These are phyloP conservation scores for Lignosus rhinocerotis DNA, from an alignment of 1,284 basidiomycete genomes.

Conservation along the genomic window DNA sequence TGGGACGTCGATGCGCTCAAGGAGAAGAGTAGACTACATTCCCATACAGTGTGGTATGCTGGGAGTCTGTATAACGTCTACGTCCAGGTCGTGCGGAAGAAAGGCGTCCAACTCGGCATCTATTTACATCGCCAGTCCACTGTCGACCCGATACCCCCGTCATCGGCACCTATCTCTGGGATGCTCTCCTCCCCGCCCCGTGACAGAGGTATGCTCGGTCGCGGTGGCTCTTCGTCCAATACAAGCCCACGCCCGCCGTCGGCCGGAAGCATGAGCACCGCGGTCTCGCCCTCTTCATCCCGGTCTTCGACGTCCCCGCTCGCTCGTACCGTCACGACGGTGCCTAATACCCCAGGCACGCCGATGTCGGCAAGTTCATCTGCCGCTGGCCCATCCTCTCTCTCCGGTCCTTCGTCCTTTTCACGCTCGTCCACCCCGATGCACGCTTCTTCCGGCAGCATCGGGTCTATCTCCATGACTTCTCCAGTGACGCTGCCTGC, in stretches of 20 bases:
- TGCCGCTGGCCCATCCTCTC: constrained; percentile 15
- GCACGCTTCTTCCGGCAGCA: constrained; percentile 10
- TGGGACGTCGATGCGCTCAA: constrained; percentile 83
- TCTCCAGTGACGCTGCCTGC: constrained; percentile 37
- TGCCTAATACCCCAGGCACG: constrained; percentile 17
- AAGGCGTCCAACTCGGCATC: constrained; percentile 80
- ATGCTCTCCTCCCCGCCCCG: constrained; percentile 12
- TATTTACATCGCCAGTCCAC: constrained; percentile 87
- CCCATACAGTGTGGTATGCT: constrained; percentile 78
- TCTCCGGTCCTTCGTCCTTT: constrained; percentile 15
- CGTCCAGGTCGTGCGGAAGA: constrained; percentile 80
- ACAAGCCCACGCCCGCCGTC: constrained; percentile 18
- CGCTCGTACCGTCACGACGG: constrained; percentile 42
- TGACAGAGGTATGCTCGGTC: constrained; percentile 7
- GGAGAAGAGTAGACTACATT: constrained; percentile 81
- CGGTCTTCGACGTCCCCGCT: constrained; percentile 26
- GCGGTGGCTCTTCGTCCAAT: constrained; percentile 19
- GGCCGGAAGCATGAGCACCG: neutral
- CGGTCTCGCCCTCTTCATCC: neutral
- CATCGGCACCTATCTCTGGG: constrained; percentile 33
- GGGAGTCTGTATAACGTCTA: constrained; percentile 86
- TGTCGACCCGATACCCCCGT: constrained; percentile 62
- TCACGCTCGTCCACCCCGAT: constrained; percentile 12
- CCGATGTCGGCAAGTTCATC: constrained; percentile 15
- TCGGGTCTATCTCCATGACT: constrained; percentile 1